These are phyloP conservation scores for Xylona heveae DNA, from an alignment of 495 filamentous ascomycete genomes.

Conservation along the genomic window DNA sequence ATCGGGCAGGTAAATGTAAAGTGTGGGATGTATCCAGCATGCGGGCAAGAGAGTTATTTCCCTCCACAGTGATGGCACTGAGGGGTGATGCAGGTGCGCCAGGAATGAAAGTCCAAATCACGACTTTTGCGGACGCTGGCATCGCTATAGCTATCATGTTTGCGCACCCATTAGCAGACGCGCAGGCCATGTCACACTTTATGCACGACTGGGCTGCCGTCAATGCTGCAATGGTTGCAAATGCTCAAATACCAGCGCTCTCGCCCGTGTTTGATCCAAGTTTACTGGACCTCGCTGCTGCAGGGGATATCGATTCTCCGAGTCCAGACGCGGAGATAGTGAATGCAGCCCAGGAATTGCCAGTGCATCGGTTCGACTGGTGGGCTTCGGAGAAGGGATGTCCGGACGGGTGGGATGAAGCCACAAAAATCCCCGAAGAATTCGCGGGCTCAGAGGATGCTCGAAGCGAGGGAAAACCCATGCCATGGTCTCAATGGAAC, in stretches of 20 bases:
- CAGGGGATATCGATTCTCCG: slow-evolving; percentile 8
- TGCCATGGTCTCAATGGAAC: slow-evolving; percentile 19
- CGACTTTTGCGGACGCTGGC: slow-evolving; percentile 19
- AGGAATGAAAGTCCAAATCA: slow-evolving; percentile 18
- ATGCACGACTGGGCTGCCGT: slow-evolving; percentile 21
- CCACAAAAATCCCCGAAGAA: slow-evolving; percentile 7
- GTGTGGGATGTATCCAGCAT: slow-evolving; percentile 5
- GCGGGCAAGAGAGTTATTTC: not conserved
- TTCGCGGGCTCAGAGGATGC: not conserved
- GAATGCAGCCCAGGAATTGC: slow-evolving; percentile 11
- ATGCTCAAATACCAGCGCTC: not conserved
- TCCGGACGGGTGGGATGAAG: slow-evolving; percentile 9
- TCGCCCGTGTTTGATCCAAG: slow-evolving; percentile 15
- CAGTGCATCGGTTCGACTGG: slow-evolving; percentile 18
- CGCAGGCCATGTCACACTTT: slow-evolving; percentile 22
- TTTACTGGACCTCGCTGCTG: slow-evolving; percentile 13
- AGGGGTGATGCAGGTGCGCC: slow-evolving; percentile 15
- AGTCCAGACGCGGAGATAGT: slow-evolving; percentile 11
- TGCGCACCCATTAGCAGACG: slow-evolving; percentile 27
- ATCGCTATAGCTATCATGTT: slow-evolving; percentile 20
- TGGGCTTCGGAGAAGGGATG: slow-evolving; percentile 11
- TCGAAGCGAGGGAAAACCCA: slow-evolving; percentile 4
- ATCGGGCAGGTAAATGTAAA: slow-evolving; percentile 12
- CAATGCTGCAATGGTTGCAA: not conserved
- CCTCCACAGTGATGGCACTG: slow-evolving; percentile 11